Evolutionary conservation across 768 basidiomycete genomes (phyloP), one percentile per base, ranked within the genome.

Genomic region (Pisolithus orientalis): DNA sequence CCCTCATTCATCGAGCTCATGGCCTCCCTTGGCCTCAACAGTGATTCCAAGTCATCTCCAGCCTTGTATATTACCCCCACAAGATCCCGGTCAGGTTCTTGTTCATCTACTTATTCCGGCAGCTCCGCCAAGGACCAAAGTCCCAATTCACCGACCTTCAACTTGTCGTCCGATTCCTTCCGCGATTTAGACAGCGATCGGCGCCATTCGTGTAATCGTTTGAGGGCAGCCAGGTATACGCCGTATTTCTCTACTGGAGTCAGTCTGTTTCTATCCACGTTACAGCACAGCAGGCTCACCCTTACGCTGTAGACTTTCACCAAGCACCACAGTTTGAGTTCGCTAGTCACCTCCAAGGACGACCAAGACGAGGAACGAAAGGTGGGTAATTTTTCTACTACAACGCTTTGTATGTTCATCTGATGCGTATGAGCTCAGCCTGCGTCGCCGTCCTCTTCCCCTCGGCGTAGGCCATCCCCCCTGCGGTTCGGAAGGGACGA

Each of bases 1-100:
- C 90, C 90, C 63, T 90, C 90, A 52, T 92, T 92, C 67, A 83
- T 89, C 53, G 84, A 90, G 72, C 85, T 92, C 65, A 89, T 92
- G 87, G 80, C 81, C 56, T 80, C 90, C 54, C 75, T 92, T 59
- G 90, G 87, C 57, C 75, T 91, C 67, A 81, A 87, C 58, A 76
- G 77, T 58, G 58, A 68, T 29, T 44, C 71, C 49, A 67, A 71
- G 44, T 56, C 64, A 56, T 58, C 65, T 25, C 60, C 70, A 44
- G 49, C 70, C 59, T 60, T 28, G 29, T 17, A 58, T 55, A 57
- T 65, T 55, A 55, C 38, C 37, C 31, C 51, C 4, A 39, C 57
- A 17, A 68, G 64, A 52, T 64, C 67, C 52, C 69, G 65, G 59
- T 72, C 72, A 28, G 72, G 75, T 25, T 71, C 73, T 28, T 76